Percentiles rank a stretch among this genome's conserved stretches.
Conservation (phyloP, 2,329 filamentous ascomycete genomes). For the Huntiella abstrusa region DNA sequence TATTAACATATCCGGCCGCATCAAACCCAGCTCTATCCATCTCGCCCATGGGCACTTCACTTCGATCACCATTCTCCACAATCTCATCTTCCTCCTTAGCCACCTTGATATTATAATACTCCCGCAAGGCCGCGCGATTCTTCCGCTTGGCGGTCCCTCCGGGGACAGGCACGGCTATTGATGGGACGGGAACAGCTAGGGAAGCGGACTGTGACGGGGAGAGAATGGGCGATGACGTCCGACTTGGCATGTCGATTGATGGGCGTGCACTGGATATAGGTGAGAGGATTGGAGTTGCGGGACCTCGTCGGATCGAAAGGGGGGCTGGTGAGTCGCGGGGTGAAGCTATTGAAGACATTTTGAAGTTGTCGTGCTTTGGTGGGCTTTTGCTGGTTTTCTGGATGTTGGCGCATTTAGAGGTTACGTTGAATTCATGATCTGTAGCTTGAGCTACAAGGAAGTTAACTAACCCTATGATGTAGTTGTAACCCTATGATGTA, state of each 20-base stretch:
- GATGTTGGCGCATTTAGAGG: neutral
- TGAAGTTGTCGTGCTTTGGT: conserved; percentile 3
- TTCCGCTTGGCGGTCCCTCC: conserved; percentile 28
- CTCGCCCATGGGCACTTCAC: conserved; percentile 46
- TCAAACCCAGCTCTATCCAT: conserved; percentile 60
- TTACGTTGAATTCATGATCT: neutral
- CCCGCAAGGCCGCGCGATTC: conserved; percentile 73
- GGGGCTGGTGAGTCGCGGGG: conserved; percentile 39
- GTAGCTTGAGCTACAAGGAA: too few relatives aligned
- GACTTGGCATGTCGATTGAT: conserved; percentile 46
- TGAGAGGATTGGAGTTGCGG: conserved; percentile 26
- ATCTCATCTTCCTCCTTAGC: neutral
- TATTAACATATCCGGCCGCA: conserved; percentile 46
- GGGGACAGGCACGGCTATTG: neutral
- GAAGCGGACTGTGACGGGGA: conserved; percentile 11
- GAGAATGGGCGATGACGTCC: conserved; percentile 30
- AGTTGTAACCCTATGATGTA: too few relatives aligned
- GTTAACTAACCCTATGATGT: too few relatives aligned
- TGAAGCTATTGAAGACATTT: conserved; percentile 47
- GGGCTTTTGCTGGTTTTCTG: neutral
- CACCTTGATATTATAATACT: conserved; percentile 68
- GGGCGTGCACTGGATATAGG: conserved; percentile 60
- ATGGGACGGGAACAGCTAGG: conserved; percentile 15
- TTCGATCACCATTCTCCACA: conserved; percentile 17
- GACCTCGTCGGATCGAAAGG: conserved; percentile 27